phyloP scores from a whole-genome alignment of 2,329 filamentous ascomycete species.

The Lomentospora prolificans region DNA sequence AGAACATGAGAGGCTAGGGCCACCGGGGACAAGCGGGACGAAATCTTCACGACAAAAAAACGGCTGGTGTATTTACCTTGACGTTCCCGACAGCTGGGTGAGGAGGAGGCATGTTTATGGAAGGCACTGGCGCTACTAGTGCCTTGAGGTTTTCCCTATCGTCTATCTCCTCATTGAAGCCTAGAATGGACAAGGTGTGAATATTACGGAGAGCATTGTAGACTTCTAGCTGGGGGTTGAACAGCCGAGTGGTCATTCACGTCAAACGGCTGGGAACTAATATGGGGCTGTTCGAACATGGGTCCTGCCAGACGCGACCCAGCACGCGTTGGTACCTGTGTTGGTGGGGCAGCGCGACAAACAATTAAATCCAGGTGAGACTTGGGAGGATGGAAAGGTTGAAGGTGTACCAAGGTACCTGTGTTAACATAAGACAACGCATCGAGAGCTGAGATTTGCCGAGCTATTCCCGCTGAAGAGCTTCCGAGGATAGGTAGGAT shows the following conservation, averaged over 20 bases:
- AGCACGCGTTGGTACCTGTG: not conserved
- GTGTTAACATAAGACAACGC: not conserved
- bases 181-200: not conserved
- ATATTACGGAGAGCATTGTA: not conserved
- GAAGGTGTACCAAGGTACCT: not conserved
- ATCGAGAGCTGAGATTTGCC: not conserved
- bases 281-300: too few relatives aligned
- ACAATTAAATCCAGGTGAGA: not conserved
- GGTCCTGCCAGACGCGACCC: not conserved
- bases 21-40: slow-evolving; percentile 13
- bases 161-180: not conserved
- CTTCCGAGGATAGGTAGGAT: not conserved
- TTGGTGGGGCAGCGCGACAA: not conserved
- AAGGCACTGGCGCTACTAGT: not conserved
- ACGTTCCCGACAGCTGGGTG: not conserved
- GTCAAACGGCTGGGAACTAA: not conserved
- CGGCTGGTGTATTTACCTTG: slow-evolving; percentile 1
- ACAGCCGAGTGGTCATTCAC: not conserved
- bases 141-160: not conserved
- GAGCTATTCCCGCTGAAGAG: not conserved
- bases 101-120: not conserved
- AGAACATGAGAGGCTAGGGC: slow-evolving; percentile 21
- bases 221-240: not conserved
- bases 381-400: not conserved
- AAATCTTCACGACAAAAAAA: slow-evolving; percentile 28